These are phyloP conservation scores for Cyberlindnera lachancei DNA, from an alignment of 805 yeast species.

Conservation along the genomic window DNA sequence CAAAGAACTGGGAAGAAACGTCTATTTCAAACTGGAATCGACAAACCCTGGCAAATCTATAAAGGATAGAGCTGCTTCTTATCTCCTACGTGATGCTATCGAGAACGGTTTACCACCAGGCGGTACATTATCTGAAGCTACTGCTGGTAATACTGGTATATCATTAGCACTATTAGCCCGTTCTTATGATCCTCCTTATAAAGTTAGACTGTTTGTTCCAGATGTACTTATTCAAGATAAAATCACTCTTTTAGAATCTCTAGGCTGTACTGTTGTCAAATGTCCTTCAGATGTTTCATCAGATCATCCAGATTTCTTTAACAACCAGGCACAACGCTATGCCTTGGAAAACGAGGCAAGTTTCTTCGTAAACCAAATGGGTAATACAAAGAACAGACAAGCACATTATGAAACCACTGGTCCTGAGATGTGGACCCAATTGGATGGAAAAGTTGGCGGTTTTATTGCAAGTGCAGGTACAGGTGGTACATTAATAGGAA, in stretches of 20 bases:
- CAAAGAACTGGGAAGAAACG: constrained; percentile 57
- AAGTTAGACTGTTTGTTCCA: constrained; percentile 70
- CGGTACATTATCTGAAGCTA: constrained; percentile 71
- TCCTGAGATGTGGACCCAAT: constrained; percentile 68
- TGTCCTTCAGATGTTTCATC: constrained; percentile 54
- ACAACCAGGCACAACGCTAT: constrained; percentile 24
- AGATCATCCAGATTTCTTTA: constrained; percentile 40
- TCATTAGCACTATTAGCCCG: constrained; percentile 63
- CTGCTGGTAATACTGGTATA: constrained; percentile 83
- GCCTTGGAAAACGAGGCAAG: constrained; percentile 37
- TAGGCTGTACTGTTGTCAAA: constrained; percentile 60
- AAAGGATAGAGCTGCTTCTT: constrained; percentile 72
- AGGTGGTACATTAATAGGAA: constrained; percentile 78
- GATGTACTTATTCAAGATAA: constrained; percentile 72
- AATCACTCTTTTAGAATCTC: constrained; percentile 43
- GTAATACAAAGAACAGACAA: constrained; percentile 66
- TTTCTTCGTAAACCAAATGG: constrained; percentile 76
- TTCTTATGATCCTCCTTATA: constrained; percentile 23
- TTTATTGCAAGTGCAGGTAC: constrained; percentile 78
- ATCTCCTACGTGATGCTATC: constrained; percentile 58
- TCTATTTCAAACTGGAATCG: constrained; percentile 67
- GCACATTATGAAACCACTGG: constrained; percentile 66
- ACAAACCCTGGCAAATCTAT: constrained; percentile 79
- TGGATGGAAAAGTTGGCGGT: constrained; percentile 43
- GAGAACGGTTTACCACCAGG: constrained; percentile 48